phyloP scores from a whole-genome alignment of 805 yeast genomes.

The Barnettozyma siamensis region DNA sequence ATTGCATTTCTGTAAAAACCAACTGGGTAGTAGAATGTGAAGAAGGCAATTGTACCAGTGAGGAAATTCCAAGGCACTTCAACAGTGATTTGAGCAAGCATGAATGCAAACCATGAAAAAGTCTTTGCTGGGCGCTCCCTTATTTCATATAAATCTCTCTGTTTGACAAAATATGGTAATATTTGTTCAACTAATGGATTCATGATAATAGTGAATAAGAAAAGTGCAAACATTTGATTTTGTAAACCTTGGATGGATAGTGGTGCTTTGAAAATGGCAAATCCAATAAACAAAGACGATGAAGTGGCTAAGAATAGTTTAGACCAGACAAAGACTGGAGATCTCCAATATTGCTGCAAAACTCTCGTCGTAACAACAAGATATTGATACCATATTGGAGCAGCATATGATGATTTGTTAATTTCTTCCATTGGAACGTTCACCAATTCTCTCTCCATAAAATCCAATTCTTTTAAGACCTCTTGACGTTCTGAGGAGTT shows the following conservation, averaged over 20 bases:
- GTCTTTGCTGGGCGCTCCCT: slow-evolving; percentile 72
- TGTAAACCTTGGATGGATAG: slow-evolving; percentile 65
- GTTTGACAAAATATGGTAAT: slow-evolving; percentile 54
- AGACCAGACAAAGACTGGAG: slow-evolving; percentile 56
- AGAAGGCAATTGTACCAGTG: slow-evolving; percentile 57
- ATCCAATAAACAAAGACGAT: slow-evolving; percentile 65
- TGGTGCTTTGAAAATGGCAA: slow-evolving; percentile 65
- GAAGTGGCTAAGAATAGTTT: slow-evolving; percentile 48
- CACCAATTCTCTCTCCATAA: slow-evolving; percentile 57
- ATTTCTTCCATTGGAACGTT: slow-evolving; percentile 29
- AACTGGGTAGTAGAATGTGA: slow-evolving; percentile 68
- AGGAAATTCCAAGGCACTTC: slow-evolving; percentile 62
- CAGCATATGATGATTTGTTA: slow-evolving; percentile 39
- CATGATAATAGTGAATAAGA: slow-evolving; percentile 58
- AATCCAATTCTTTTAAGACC: slow-evolving; percentile 52
- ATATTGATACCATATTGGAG: slow-evolving; percentile 37
- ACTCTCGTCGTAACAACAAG: slow-evolving; percentile 46
- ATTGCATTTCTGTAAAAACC: slow-evolving; percentile 61
- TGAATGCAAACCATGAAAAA: slow-evolving; percentile 59
- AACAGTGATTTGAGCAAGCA: slow-evolving; percentile 54
- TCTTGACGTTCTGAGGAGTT: slow-evolving; percentile 56
- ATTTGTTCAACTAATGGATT: slow-evolving; percentile 56
- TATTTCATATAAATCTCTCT: slow-evolving; percentile 63
- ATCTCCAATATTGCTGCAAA: slow-evolving; percentile 63
- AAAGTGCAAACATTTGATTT: slow-evolving; percentile 73